Base-by-base conservation (phyloP, 306 rosid genomes). In the Vicia faba region DNA sequence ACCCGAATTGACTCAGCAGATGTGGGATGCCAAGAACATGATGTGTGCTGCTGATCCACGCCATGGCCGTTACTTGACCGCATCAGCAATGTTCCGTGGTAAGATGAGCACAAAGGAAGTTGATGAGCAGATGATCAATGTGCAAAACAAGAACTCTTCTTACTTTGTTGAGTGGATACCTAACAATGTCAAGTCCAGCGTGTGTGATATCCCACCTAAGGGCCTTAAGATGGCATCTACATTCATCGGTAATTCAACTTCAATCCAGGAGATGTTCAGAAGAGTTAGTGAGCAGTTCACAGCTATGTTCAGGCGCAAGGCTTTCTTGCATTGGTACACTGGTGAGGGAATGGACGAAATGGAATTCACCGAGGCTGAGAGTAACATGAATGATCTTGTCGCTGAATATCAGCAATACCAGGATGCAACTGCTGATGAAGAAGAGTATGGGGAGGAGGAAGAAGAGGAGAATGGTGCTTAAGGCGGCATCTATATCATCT, bases 101-200 rank as follows among this genome's bases (percentile, higher is more conserved):
- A 81, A 81, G 77, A 81, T 81, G 85, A 81, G 85, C 80, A 81
- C 85, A 13, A 81, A 81, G 74, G 85, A 81, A 55, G 85, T 81
- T 2, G 85, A 81, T 44, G 85, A 81, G 55, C 85, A 81, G 68
- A 81, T 81, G 78, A 81, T 81, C 51, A 81, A 81, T 61, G 85
- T 81, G 26, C 85, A 81, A 26, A 81, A 81, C 85, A 81, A 81
- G 85, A 81, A 81, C 73, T 81, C 85, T 7, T 81, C 85, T 8
- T 81, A 81, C 80, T 81, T 81, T 39, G 85, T 77, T n/a, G 85
- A 81, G 82, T 81, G 85, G 85, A 81, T 81, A 50, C 85, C 85
- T 0, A 59, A 81, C 5, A 77, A 81, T 64, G 82, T 81, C 11
- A 81, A 81, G 72, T 81, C 85, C 66, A 81, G 85, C 11, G 85